Base-by-base conservation (phyloP, 192 early-diverging fungal genomes). In the Allomyces javanicus region DNA sequence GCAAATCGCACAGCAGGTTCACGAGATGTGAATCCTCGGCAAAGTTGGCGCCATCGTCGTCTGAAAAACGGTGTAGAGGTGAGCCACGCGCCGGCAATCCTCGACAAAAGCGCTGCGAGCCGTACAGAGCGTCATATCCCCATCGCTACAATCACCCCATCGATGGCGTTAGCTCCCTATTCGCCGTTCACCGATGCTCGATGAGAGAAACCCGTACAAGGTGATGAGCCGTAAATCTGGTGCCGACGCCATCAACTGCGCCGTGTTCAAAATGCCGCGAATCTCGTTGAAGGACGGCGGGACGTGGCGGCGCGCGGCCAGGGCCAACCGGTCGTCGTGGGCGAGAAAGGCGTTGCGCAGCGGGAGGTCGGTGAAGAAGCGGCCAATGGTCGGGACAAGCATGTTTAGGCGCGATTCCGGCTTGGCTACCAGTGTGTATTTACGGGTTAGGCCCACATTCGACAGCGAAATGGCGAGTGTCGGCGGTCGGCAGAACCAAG, bases 231-330 rank as follows among this genome's bases (percentile, higher is more conserved):
- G 74, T 19, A 93, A 67, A 17, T 75, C 72, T 0, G 83, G 77
- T 6, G 87, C 86, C 64, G 90, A 88, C 9, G 91, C 88, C 67
- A 79, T 78, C 11, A 86, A 79, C 73, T 94, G 92, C n/a, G 91
- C 92, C 10, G 81, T 81, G 67, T 95, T 95, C n/a, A 95, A 78
- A 25, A 92, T 85, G 64, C 88, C 82, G 11, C 91, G 83, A 66
- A 95, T 79, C 66, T 95, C 92, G 80, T 95, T 95, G 79, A 95
- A 95, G 67, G 83, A 86, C 1, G 92, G 92, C 67, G 92, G 88
- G 22, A 95, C 89, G 70, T 85, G 86, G 25, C 85, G 82, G 66
- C 92, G 81, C 0, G 81, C 83, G 14, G 87, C 81, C 43, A 95
- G 89, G 4, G 82, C 78, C 65, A 89, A 72, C 33, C 78, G 76